Conservation (phyloP, 2,329 filamentous ascomycete species). For the Colletotrichum endophyticum region DNA sequence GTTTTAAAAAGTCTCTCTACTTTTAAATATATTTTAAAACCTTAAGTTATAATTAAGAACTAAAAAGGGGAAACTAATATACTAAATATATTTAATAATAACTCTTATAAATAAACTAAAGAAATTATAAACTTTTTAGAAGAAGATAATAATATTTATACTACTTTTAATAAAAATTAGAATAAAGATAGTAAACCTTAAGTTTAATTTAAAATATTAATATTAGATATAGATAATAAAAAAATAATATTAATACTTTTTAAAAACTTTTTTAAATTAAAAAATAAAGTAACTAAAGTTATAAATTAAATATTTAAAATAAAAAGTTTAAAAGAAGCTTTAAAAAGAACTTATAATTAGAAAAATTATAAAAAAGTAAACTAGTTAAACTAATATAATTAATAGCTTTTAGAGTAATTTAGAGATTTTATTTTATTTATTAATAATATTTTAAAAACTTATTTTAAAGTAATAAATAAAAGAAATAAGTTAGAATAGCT, state of each 20-base stretch:
- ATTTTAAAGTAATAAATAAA: accelerated
- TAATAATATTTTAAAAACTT: too few species aligned
- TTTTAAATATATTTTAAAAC: background rate
- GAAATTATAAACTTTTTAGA: background rate
- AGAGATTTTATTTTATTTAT: too few species aligned
- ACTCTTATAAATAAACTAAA: background rate
- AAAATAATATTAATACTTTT: too few species aligned
- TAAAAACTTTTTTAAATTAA: too few species aligned
- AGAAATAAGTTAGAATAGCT: too few species aligned
- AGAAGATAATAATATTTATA: accelerated
- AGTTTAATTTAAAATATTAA: background rate
- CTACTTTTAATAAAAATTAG: background rate
- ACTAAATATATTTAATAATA: background rate
- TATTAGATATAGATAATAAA: background rate
- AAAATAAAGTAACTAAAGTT: accelerated
- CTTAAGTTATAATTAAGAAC: background rate
- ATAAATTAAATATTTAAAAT: too few species aligned
- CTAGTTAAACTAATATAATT: too few species aligned
- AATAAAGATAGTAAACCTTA: background rate
- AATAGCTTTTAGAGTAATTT: too few species aligned
- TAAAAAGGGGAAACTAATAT: background rate
- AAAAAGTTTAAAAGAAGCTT: too few species aligned
- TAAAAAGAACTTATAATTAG: too few species aligned
- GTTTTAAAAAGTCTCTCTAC: background rate
- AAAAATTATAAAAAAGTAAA: too few species aligned